Evolutionary conservation across 2,329 filamentous ascomycete species (phyloP).

Genomic region (Ophiostoma pallidulum): DNA sequence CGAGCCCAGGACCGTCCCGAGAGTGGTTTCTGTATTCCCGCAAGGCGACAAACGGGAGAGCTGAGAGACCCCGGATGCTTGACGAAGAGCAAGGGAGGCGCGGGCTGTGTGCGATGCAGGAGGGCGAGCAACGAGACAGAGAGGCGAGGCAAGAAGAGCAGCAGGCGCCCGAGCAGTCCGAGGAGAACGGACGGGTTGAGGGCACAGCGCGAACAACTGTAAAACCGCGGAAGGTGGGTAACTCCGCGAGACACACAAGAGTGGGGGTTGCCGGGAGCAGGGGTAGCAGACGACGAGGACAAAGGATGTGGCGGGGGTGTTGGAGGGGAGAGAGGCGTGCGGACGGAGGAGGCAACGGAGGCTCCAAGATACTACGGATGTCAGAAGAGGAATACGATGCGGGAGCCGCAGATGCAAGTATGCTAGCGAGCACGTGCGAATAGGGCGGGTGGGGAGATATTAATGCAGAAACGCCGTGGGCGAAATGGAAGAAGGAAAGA

Average conservation of each 20-base stretch:
- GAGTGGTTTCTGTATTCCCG: background rate
- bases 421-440: background rate
- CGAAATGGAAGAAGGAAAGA: background rate
- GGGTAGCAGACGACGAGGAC: background rate
- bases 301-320: no score
- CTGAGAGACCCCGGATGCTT: no score
- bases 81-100: no score
- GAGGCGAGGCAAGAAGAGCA: background rate
- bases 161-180: background rate
- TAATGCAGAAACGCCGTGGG: no score
- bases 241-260: slow-evolving; percentile 3
- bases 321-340: background rate
- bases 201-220: background rate
- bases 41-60: no score
- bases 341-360: no score
- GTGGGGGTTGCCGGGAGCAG: background rate
- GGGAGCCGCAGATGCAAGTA: background rate
- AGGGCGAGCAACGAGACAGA: background rate
- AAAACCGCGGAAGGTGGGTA: background rate
- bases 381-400: background rate
- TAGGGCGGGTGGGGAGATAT: no score
- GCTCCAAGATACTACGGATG: no score
- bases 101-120: background rate
- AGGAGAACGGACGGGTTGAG: background rate
- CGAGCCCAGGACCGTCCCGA: background rate